Evolutionary conservation across 495 filamentous ascomycete species (phyloP), one percentile per base, ranked within the genome.

Genomic region (Penicillium steckii): DNA sequence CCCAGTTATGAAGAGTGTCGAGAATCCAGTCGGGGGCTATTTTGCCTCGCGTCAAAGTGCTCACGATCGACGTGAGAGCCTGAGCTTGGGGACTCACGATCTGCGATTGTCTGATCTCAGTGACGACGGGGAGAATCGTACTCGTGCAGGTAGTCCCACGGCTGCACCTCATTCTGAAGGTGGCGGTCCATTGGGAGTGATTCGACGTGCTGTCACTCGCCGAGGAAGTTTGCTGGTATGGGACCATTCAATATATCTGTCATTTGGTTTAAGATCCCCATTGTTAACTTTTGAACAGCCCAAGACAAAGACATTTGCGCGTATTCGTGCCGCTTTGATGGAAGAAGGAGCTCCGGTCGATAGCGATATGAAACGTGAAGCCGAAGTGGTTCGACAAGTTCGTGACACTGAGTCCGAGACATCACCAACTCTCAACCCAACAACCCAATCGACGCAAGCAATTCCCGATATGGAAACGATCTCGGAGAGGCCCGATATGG

Each of bases 231-330:
- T 98, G 57, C 70, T 98, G 70, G 91, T 92, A 79, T 63, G 85
- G n/a, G n/a, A n/a, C n/a, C n/a, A n/a, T 52, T 60, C 61, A 47
- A 69, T 26, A n/a, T 13, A 5, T 35, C 32, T 35, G 6, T 13
- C n/a, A 6, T 15, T 35, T 13, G 3, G 9, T 15, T 13, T 35
- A 3, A 3, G 9, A 7, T 35, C 32, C n/a, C 37, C 18, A 8
- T 21, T 41, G n/a, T 3, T 23, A 0, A 9, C 17, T 54, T 1
- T 4, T 9, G 27, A 17, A 9, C 51, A 88, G 87, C 94, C 94
- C 13, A 99, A 99, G 74, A 90, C 92, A 0, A 96, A 96, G 72
- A 88, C 83, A 0, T 97, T 97, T 68, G 90, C 92, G 2, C 87
- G 94, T 3, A 95, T 99, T 59, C 83, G 87, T 43, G 95, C 94